A percentile compares a stretch with the other conserved stretches of the same genome.
Evolutionary conservation across 164 flowering plant species (phyloP).

Genomic region (Liquidambar formosana): DNA sequence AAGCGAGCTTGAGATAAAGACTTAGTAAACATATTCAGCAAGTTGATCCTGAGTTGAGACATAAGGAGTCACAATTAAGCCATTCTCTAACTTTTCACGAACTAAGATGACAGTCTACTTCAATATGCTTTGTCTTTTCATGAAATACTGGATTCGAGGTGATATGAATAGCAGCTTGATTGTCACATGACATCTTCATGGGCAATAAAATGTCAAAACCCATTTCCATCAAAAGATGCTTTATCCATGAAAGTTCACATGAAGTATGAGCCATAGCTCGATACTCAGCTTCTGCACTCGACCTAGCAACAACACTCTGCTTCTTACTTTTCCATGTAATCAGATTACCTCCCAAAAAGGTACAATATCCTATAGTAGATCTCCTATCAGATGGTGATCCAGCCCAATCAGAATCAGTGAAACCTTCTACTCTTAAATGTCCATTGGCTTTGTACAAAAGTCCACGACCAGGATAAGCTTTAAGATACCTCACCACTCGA

Average conservation of each 20-base stretch:
- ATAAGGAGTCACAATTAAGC: neutral
- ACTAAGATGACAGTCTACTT: conserved; percentile 3
- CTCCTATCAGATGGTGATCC: neutral
- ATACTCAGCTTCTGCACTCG: conserved; percentile 9
- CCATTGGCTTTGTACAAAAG: neutral
- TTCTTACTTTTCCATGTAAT: conserved; percentile 1
- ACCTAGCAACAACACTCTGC: neutral
- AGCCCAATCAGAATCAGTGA: neutral
- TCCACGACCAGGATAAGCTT: neutral
- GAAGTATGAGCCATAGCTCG: neutral
- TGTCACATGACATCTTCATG: neutral
- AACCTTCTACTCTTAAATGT: neutral
- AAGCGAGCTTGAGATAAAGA: too few species aligned
- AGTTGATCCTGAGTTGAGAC: neutral
- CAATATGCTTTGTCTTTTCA: conserved; percentile 11
- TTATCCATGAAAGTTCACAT: neutral
- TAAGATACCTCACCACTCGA: neutral
- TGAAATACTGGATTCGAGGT: conserved; percentile 6
- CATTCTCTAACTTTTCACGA: neutral
- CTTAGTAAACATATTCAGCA: conserved; percentile 5
- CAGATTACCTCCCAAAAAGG: neutral
- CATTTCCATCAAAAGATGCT: neutral
- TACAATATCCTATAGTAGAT: neutral
- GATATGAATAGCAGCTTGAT: conserved; percentile 4
- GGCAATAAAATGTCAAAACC: neutral